A percentile compares a stretch with the other conserved stretches of the same genome.
Evolutionary conservation across 306 rosid species (phyloP).

Genomic region (Mimosa pudica): DNA sequence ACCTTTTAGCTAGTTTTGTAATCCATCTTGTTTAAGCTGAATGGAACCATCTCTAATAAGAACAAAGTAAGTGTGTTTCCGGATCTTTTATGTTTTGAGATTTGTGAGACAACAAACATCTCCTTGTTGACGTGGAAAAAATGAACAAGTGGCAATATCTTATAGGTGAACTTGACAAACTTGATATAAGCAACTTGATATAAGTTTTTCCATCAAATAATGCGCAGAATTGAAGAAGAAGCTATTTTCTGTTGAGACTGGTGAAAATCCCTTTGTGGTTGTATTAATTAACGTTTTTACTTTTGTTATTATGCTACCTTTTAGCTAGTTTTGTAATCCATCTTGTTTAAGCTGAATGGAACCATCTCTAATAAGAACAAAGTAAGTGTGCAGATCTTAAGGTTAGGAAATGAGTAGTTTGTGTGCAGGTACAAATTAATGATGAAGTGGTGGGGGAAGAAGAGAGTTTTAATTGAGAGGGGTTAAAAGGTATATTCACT

Average conservation of each 20-base stretch:
- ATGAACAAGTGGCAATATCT: too few species aligned
- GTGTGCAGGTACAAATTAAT: too few species aligned
- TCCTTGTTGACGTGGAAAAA: too few species aligned
- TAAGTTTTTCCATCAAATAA: too few species aligned
- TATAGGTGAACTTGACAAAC: too few species aligned
- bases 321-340: neutral
- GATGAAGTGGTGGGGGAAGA: too few species aligned
- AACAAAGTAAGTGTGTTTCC: too few species aligned
- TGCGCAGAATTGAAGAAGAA: constrained; percentile 56
- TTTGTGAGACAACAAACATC: too few species aligned
- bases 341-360: neutral
- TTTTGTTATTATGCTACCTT: neutral
- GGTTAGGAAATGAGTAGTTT: neutral
- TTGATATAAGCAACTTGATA: too few species aligned
- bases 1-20: neutral
- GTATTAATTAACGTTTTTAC: neutral
- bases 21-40: neutral
- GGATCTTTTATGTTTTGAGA: too few species aligned
- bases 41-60: constrained; percentile 10
- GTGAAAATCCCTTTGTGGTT: neutral
- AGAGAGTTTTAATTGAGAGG: too few species aligned
- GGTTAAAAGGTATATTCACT: too few species aligned
- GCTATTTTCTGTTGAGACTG: constrained; percentile 47
- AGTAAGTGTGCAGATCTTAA: constrained; percentile 27
- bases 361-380: constrained; percentile 14